phyloP scores from a whole-genome alignment of 2,329 filamentous ascomycete species.

The Geosmithia putterillii region DNA sequence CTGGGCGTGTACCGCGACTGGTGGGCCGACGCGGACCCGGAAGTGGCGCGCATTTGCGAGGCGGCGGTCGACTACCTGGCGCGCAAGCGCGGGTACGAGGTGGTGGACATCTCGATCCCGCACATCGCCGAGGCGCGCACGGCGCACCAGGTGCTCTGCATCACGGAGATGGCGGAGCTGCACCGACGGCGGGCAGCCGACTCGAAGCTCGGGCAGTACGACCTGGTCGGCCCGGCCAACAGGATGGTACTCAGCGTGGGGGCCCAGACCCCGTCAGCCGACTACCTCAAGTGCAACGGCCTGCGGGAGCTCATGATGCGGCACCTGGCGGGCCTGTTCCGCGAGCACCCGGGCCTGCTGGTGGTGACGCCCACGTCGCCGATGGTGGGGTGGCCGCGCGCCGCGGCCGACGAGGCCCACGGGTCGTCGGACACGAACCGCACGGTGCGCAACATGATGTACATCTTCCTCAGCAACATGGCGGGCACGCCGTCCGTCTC shows the following conservation, averaged over 20 bases:
- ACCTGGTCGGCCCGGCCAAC: constrained; percentile 52
- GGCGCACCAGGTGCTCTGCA: constrained; percentile 66
- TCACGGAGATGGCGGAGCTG: constrained; percentile 52
- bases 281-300: constrained; percentile 62
- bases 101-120: constrained; percentile 53
- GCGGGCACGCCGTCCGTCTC: constrained; percentile 64
- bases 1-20: constrained; percentile 56
- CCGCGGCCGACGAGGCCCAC: constrained; percentile 46
- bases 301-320: constrained; percentile 67
- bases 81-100: constrained; percentile 31
- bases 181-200: constrained; percentile 29
- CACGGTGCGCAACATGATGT: constrained; percentile 70
- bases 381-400: constrained; percentile 59
- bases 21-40: constrained; percentile 38
- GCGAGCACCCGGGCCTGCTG: constrained; percentile 59
- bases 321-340: constrained; percentile 61
- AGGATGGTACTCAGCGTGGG: constrained; percentile 56
- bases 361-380: constrained; percentile 71
- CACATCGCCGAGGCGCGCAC: constrained; percentile 58
- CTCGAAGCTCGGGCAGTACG: constrained; percentile 36
- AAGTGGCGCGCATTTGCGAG: constrained; percentile 51
- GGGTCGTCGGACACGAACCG: constrained; percentile 65
- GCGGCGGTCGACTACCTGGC: constrained; percentile 46
- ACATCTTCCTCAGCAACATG: constrained; percentile 76
- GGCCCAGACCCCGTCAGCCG: constrained; percentile 49